Base-by-base conservation (phyloP, 805 yeast genomes). In the Wickerhamiella qilinensis region DNA sequence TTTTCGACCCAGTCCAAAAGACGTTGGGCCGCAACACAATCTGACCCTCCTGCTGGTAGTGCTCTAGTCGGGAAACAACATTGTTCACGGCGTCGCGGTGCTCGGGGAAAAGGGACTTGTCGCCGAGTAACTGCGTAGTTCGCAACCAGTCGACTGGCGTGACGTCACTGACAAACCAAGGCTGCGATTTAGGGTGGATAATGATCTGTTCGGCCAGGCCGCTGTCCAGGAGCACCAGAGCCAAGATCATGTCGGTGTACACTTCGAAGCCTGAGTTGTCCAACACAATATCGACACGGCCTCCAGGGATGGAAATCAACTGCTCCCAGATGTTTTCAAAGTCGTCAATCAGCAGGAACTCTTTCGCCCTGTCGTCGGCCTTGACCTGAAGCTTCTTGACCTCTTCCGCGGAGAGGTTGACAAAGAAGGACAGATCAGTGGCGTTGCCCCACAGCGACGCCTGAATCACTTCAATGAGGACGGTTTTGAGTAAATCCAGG, bases 141-240 rank as follows among this genome's bases (percentile, higher is more conserved):
- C 67, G 53, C 34, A 65, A 63, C 43, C 83, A 74, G 59, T 91
- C 99, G 51, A 75, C 75, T 21, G 82, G 71, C 74, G 85, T 75
- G 7, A 91, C 93, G 58, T 91, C 99, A 48, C 94, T 82, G 16
- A 91, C 97, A 77, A 91, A 88, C 93, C 97, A 91, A 25, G 97
- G 96, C 43, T 85, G 71, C 37, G 75, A 73, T 58, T 91, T 91
- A 46, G 93, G 84, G 58, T 91, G 98, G 44, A 86, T 65, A 16
- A 74, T 77, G 43, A 88, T 72, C 40, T 69, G 63, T 18, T 64
- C 60, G 14, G 73, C 76, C 18, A 86, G 55, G n/a, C 71, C 69
- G 14, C 81, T 59, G 49, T 86, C 93, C 19, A 91, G 59, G 43
- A 81, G 51, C 55, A 79, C 77, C 35, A 79, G 57, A 2, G 77